Conservation (phyloP, 768 basidiomycete genomes). For the Tephrocybe sp. region DNA sequence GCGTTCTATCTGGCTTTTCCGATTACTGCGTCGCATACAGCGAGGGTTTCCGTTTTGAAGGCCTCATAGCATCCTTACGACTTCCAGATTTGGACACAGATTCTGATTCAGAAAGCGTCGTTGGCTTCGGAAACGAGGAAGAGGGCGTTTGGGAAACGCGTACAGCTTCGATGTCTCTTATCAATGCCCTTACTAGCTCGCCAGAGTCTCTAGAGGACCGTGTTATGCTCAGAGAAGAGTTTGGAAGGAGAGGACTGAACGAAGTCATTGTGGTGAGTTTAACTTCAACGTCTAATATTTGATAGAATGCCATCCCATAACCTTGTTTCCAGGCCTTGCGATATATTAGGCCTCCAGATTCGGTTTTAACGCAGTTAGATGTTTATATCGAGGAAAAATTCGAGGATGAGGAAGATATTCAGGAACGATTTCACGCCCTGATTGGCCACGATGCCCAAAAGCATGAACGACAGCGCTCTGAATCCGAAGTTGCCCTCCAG, state of each 20-base stretch:
- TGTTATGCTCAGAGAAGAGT: conserved; percentile 77
- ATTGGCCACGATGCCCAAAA: conserved; percentile 23
- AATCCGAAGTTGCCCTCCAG: conserved; percentile 53
- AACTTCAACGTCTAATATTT: neutral
- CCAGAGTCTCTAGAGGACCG: conserved; percentile 78
- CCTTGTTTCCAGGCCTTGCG: conserved; percentile 18
- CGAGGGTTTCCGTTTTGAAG: conserved; percentile 80
- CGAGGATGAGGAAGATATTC: conserved; percentile 85
- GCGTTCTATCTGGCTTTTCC: conserved; percentile 74
- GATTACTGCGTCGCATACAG: conserved; percentile 72
- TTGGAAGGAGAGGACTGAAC: conserved; percentile 77
- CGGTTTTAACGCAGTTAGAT: conserved; percentile 72
- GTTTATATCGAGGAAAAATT: conserved; percentile 87
- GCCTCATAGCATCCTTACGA: conserved; percentile 61
- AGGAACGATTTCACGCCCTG: conserved; percentile 50
- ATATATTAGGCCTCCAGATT: conserved; percentile 26
- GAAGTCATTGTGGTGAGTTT: conserved; percentile 77
- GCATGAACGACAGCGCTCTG: conserved; percentile 37
- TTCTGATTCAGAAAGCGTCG: conserved; percentile 25
- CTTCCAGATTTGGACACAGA: conserved; percentile 46
- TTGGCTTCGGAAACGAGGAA: conserved; percentile 46
- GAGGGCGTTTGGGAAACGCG: conserved; percentile 82
- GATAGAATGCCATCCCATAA: conserved; percentile 42
- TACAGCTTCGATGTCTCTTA: conserved; percentile 67
- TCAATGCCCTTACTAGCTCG: conserved; percentile 78